A percentile compares a stretch with the other conserved stretches of the same genome.
These are phyloP conservation scores for Chaetoceros tenuissimus DNA, from an alignment of 108 stramenopile genomes.

Conservation along the genomic window DNA sequence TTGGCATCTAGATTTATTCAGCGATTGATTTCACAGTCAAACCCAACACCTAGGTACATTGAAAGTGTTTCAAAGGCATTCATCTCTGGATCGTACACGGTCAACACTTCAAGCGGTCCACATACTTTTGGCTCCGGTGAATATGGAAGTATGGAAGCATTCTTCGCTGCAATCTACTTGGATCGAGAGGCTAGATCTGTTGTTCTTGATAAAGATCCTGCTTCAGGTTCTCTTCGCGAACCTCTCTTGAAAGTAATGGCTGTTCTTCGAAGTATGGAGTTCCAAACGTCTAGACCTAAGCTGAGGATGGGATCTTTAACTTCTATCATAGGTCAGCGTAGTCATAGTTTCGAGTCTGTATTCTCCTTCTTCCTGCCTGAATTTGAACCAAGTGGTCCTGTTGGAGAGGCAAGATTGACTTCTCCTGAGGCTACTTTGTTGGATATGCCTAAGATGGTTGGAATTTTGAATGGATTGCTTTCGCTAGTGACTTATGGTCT, in stretches of 20 bases:
- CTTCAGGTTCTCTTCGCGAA: constrained; percentile 38
- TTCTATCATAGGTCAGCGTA: constrained; percentile 21
- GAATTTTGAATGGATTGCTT: constrained; percentile 32
- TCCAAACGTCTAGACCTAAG: constrained; percentile 15
- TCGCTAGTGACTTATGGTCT: constrained; percentile 48
- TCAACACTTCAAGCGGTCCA: neutral
- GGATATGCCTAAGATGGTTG: constrained; percentile 29
- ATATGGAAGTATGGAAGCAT: constrained; percentile 51
- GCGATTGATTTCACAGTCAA: constrained; percentile 31
- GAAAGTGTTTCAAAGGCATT: constrained; percentile 34
- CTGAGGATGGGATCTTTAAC: constrained; percentile 30
- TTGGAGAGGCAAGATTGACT: constrained; percentile 4
- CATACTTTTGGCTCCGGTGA: constrained; percentile 34
- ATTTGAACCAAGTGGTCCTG: neutral
- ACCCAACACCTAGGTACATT: constrained; percentile 37
- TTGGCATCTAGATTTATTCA: constrained; percentile 33
- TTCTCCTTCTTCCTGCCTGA: constrained; percentile 44
- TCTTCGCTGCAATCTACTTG: constrained; percentile 41
- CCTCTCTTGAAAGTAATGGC: constrained; percentile 42
- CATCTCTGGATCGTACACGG: constrained; percentile 16
- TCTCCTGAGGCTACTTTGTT: constrained; percentile 12
- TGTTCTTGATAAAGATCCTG: constrained; percentile 41
- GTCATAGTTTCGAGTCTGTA: constrained; percentile 35
- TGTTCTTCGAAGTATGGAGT: constrained; percentile 40
- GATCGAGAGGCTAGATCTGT: constrained; percentile 39